Percentiles rank a stretch among this genome's conserved stretches.
Conservation (phyloP, 441 rosid species). For the Dalechampia spathulata region DNA sequence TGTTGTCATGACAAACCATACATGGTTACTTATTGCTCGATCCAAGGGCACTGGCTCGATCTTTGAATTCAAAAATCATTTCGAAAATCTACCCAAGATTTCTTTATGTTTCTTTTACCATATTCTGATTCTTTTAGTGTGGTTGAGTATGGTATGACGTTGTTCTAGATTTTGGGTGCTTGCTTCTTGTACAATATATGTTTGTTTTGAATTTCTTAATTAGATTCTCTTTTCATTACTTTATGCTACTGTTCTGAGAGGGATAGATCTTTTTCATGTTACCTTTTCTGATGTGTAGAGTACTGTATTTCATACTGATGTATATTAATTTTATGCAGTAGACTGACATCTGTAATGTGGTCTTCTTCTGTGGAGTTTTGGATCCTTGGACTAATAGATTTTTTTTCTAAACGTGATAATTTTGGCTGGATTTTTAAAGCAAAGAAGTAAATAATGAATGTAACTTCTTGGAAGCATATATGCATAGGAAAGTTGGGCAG, state of each 20-base stretch:
- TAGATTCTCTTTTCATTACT: conserved; percentile 1
- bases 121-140: conserved; percentile 4
- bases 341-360: not conserved
- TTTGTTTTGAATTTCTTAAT: conserved; percentile 19
- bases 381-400: not conserved
- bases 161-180: conserved; percentile 17
- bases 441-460: not conserved
- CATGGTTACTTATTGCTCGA: no score
- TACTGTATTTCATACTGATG: not conserved
- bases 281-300: no score
- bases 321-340: no score
- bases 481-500: conserved; percentile 10
- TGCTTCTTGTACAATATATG: conserved; percentile 19
- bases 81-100: conserved; percentile 23
- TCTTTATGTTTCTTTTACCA: not conserved
- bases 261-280: not conserved
- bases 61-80: not conserved
- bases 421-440: conserved; percentile 4
- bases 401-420: conserved; percentile 1
- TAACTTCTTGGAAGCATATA: conserved; percentile 9
- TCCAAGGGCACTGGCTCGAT: conserved; percentile 10
- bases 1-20: no score
- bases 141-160: conserved; percentile 2
- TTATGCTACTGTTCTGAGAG: not conserved
- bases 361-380: no score